phyloP scores from a whole-genome alignment of 176 grass and related monocot genomes.

The Aegilops sharonensis region DNA sequence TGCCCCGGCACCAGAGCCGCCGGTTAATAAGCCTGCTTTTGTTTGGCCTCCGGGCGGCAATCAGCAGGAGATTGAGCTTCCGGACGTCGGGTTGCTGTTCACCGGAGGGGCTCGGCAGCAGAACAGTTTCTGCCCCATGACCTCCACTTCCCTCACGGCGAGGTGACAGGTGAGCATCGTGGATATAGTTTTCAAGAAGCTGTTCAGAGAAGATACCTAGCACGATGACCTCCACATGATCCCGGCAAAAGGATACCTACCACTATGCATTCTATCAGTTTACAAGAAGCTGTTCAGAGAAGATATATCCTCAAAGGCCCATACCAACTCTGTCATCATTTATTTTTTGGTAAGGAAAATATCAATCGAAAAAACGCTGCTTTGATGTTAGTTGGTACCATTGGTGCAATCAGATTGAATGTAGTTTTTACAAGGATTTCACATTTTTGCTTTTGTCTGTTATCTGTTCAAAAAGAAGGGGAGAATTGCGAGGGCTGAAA shows the following conservation, averaged over 20 bases:
- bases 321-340: neutral
- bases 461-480: neutral
- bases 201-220: neutral
- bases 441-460: neutral
- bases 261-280: neutral
- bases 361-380: neutral
- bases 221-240: neutral
- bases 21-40: conserved; percentile 15
- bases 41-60: conserved; percentile 6
- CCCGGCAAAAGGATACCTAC: neutral
- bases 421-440: neutral
- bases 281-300: neutral
- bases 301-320: neutral
- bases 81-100: neutral
- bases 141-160: neutral
- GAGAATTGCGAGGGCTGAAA: neutral
- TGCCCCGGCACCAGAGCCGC: conserved; percentile 22
- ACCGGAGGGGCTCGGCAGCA: neutral
- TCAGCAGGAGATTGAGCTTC: neutral
- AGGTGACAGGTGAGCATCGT: neutral
- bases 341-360: neutral
- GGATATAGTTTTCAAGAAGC: neutral
- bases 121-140: conserved; percentile 9
- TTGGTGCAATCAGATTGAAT: neutral
- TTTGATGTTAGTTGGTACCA: neutral